Evolutionary conservation across 345 rosid genomes (phyloP), one percentile per base, ranked within the genome.

Genomic region (Gossypium thurberi): DNA sequence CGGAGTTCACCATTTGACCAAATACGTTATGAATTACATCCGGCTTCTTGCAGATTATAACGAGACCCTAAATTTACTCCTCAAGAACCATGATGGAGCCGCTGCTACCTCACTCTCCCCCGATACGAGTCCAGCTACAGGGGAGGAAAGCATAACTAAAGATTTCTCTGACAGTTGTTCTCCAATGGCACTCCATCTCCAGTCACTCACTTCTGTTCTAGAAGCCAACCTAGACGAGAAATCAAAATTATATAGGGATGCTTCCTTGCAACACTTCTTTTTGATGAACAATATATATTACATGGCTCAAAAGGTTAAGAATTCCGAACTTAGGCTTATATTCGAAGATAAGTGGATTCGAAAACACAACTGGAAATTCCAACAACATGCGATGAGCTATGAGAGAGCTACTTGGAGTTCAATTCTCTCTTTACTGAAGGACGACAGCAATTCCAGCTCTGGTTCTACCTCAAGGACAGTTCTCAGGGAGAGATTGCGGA

Each of bases 271-370:
- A 69, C 96, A 91, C 75, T 77, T 91, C 50, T 94, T 94, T 80
- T 77, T 94, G 78, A 86, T 90, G 88, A 94, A 94, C 90, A 94
- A 94, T 65, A 77, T 94, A 37, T 86, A 94, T 75, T 94, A 94
- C 89, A 91, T 94, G 89, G 87, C 94, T 11, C 83, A 89, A 62
- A 94, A 94, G 79, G 93, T 89, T 57, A 81, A 82, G 75, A 82
- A 83, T 56, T 88, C 96, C 0, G 94, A 90, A 67, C 91, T 94
- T 43, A 76, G 86, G 72, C 81, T 64, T 40, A 76, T 89, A 48
- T 90, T 91, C 1, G 94, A 90, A 28, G 94, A 88, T 63, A 88
- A 85, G 25, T 94, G 98, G 98, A 87, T 81, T 64, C 78, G 93
- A 47, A 91, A 87, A 77, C 91, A 82, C 79, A 91, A 89, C 78